phyloP scores from a whole-genome alignment of 495 filamentous ascomycete genomes.

The Xylaria telfairii region DNA sequence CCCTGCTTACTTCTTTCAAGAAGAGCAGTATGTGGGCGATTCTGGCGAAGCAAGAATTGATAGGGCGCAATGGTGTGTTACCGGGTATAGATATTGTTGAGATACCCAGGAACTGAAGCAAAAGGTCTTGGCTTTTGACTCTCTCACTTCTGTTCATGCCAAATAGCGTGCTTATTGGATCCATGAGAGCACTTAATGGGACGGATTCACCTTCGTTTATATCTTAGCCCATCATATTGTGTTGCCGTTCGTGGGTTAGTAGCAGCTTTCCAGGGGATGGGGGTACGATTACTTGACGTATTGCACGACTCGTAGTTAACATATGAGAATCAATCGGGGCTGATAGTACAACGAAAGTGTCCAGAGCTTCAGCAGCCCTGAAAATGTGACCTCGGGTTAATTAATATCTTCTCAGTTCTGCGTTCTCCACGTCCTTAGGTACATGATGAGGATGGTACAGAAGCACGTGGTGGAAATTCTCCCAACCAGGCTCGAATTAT shows the following conservation, averaged over 20 bases:
- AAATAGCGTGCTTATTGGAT: slow-evolving; percentile 18
- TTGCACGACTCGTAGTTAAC: no score
- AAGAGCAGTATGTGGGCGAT: background rate
- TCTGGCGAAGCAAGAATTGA: background rate
- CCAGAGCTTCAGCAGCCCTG: no score
- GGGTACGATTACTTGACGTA: no score
- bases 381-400: no score
- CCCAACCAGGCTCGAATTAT: no score
- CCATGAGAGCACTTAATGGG: slow-evolving; percentile 17
- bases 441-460: no score
- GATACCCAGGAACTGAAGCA: slow-evolving; percentile 3
- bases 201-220: slow-evolving; percentile 6
- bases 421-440: no score
- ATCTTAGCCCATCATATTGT: background rate
- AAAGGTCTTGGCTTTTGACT: slow-evolving; percentile 16
- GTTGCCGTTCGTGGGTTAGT: background rate
- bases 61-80: background rate
- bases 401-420: no score
- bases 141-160: slow-evolving; percentile 13
- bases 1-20: background rate
- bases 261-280: no score
- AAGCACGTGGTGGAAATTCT: no score
- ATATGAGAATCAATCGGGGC: no score
- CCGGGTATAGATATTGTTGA: slow-evolving; percentile 21
- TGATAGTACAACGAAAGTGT: no score